Evolutionary conservation across 2,329 filamentous ascomycete genomes (phyloP), one percentile per base, ranked within the genome.

Genomic region (Sporothrix phasma): DNA sequence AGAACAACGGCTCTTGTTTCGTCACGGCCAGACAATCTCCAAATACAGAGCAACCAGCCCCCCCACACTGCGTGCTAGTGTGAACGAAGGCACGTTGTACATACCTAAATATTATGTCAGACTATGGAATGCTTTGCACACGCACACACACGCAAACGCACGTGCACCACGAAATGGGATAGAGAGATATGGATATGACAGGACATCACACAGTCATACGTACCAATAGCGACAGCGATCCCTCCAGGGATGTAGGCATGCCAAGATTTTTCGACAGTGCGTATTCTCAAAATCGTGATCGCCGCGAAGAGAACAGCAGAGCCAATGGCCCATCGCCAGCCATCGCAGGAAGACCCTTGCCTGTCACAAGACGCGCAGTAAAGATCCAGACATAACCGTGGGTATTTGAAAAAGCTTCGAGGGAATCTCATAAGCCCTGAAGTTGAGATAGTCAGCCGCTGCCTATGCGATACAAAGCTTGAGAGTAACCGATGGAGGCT

Each of bases 321-420:
- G 0, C 85, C 87, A 0, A 86, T 75, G 0, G 93, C 89, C 78
- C 89, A 95, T 92, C 86, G 71, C 84, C 85, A 0, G 91, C 92
- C 86, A 92, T 92, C 0, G 84, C 80, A 0, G 94, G 94, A 47
- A 99, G 74, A 0, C 94, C 94, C 68, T 94, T 84, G 1, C 94
- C 94, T 0, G 92, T 97, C 10, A 99, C 92, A 2, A 99, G 81
- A 17, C 94, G 82, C 1, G 94, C 93, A 0, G 94, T 99, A 74
- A 97, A 97, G 62, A 99, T 89, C 94, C 94, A 99, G 5, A 99
- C 92, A 73, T 93, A 97, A 0, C 87, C 93, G 94, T 97, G 0
- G 94, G 94, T 1, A 96, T 92, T 72, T 96, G 89, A 74, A 99
- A 97, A 62, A 97, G 79, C 10, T 90, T 87, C 0, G 92, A 90